Conservation (phyloP, 768 basidiomycete species). For the Hericium coralloides region DNA sequence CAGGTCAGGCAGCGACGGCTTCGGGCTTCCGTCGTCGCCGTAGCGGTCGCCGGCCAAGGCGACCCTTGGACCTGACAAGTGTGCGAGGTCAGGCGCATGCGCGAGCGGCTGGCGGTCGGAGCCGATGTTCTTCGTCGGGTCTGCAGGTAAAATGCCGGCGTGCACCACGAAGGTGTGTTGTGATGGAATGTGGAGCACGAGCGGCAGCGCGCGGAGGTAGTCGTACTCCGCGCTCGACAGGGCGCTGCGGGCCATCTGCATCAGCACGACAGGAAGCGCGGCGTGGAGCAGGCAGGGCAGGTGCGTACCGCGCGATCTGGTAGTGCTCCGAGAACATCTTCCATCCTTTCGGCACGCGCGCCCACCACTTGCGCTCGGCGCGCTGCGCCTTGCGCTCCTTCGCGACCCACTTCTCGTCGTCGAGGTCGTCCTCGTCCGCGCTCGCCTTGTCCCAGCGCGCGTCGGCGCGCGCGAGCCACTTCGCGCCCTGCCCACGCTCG, state of each 20-base stretch:
- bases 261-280: not conserved
- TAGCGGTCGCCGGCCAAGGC: not conserved
- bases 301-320: conserved; percentile 49
- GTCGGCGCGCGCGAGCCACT: conserved; percentile 50
- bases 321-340: conserved; percentile 71
- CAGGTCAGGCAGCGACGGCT: conserved; percentile 19
- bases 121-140: conserved; percentile 45
- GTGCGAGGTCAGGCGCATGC: conserved; percentile 7
- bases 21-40: not conserved
- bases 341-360: conserved; percentile 44
- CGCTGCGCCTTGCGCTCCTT: conserved; percentile 15
- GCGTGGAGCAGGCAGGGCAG: no score
- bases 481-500: conserved; percentile 28
- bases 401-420: conserved; percentile 32
- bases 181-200: conserved; percentile 64
- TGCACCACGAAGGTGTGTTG: conserved; percentile 76
- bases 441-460: conserved; percentile 28
- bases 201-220: conserved; percentile 72
- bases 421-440: conserved; percentile 22
- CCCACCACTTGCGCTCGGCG: conserved; percentile 23
- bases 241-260: conserved; percentile 23
- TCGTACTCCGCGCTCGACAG: conserved; percentile 53
- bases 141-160: conserved; percentile 69
- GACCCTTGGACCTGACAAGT: not conserved
- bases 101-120: conserved; percentile 57